Evolutionary conservation across 805 yeast species (phyloP), one percentile per base, ranked within the genome.

Genomic region (Saccharomycopsis guyanensis): DNA sequence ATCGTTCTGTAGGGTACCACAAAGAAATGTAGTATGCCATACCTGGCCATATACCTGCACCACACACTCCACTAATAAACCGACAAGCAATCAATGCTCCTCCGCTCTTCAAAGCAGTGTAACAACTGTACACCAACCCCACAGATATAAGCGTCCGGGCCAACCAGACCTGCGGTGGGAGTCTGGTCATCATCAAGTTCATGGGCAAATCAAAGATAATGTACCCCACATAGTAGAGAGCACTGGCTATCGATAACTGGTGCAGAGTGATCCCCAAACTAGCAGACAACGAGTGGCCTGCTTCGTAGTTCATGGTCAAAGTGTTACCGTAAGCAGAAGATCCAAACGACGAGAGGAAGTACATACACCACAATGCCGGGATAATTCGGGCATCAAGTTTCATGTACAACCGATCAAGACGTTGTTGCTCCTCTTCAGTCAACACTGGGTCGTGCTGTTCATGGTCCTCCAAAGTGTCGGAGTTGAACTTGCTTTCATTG

Each of bases 21-120:
- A 86, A 66, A 0, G 89, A 76, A 37, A 86, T 70, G 57, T 86
- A 86, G 63, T 86, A 86, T 19, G 87, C 77, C 82, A 86, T 70
- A 7, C 94, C 95, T 1, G 95, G 95, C 95, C 95, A 86, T 3
- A 86, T 78, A 36, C 95, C 95, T 8, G 95, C 93, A 43, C 86
- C 86, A 47, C 81, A 82, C 46, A 82, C 54, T 40, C 95, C 95
- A 24, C 82, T 73, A 47, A 86, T 70, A 49, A 86, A 77, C 53
- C 94, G 70, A 37, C 79, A 62, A 2, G 88, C 94, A 47, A 79
- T 76, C 25, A 86, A 66, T 3, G 91, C 91, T 6, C 71, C 57
- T 3, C 73, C 64, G 44, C 69, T 72, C n/a, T 59, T 50, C 47
- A 85, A 65, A 0, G 84, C 80, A 4, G 80, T 68, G 59, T 82